A percentile compares a stretch with the other conserved stretches of the same genome.
phyloP scores from a whole-genome alignment of 2,329 filamentous ascomycete genomes.

The Sarocladium brachiariae region DNA sequence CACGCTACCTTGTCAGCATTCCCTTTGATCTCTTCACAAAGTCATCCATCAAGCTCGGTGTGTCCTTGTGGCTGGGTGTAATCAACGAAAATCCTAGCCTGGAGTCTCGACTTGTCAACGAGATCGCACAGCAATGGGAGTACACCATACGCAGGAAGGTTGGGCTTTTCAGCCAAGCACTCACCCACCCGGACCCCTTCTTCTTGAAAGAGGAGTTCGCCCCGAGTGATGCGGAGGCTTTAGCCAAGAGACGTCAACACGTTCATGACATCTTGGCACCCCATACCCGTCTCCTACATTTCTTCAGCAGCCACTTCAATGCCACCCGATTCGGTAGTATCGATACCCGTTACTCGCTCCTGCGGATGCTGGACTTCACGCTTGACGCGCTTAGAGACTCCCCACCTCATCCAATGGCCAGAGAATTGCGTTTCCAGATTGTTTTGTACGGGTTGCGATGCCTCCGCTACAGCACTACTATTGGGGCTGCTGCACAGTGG shows the following conservation, averaged over 20 bases:
- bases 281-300: conserved; percentile 78
- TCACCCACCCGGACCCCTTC: conserved; percentile 80
- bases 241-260: conserved; percentile 69
- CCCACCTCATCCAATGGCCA: conserved; percentile 73
- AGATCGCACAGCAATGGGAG: conserved; percentile 90
- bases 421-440: conserved; percentile 88
- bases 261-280: conserved; percentile 81
- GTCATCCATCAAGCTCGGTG: conserved; percentile 89
- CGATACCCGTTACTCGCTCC: conserved; percentile 75
- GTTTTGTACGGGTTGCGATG: conserved; percentile 77
- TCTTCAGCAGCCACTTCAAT: conserved; percentile 91
- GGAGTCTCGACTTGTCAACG: conserved; percentile 76
- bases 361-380: conserved; percentile 73
- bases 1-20: conserved; percentile 83
- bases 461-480: conserved; percentile 63
- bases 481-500: conserved; percentile 61
- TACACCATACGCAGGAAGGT: conserved; percentile 67
- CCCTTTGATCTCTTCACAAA: conserved; percentile 92
- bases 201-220: conserved; percentile 88
- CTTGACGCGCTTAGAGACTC: conserved; percentile 66
- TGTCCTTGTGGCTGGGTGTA: conserved; percentile 92
- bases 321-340: conserved; percentile 79
- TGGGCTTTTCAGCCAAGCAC: conserved; percentile 71
- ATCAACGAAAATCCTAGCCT: conserved; percentile 92
- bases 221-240: conserved; percentile 71